A percentile compares a stretch with the other conserved stretches of the same genome.
phyloP scores from a whole-genome alignment of 2,329 filamentous ascomycete genomes.

The Pleurostoma richardsiae region DNA sequence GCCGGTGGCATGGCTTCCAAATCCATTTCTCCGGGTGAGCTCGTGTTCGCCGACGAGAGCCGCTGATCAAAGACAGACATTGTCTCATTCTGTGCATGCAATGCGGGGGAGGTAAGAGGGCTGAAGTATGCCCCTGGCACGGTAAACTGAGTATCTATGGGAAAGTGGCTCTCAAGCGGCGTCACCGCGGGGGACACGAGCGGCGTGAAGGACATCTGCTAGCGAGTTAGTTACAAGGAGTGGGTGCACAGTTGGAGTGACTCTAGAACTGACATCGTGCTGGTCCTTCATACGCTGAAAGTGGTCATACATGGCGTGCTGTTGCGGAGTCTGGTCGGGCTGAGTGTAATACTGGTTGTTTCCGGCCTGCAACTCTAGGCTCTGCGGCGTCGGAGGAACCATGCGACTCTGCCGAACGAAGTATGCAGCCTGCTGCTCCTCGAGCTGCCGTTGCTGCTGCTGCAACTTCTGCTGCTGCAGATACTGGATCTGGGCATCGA shows the following conservation, averaged over 20 bases:
- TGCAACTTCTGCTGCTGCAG: constrained; percentile 60
- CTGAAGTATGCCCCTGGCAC: constrained; percentile 74
- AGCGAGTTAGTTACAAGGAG: background rate
- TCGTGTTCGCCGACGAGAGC: constrained; percentile 37
- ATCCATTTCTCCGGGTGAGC: constrained; percentile 55
- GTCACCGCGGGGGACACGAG: constrained; percentile 82
- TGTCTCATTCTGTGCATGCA: constrained; percentile 64
- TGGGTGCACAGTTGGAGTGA: background rate
- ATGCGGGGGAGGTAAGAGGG: constrained; percentile 73
- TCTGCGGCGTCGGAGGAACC: constrained; percentile 76
- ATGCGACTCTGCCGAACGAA: constrained; percentile 52
- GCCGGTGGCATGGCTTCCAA: constrained; percentile 34
- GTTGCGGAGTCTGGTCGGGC: constrained; percentile 41
- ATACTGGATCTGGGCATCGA: constrained; percentile 63
- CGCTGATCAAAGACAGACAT: constrained; percentile 38
- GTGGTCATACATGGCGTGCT: constrained; percentile 60
- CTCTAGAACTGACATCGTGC: constrained; percentile 49
- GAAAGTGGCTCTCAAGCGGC: constrained; percentile 68
- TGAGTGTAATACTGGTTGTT: constrained; percentile 55
- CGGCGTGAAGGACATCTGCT: constrained; percentile 70
- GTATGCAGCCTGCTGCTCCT: constrained; percentile 52
- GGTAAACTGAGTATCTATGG: constrained; percentile 52
- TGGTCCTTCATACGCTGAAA: constrained; percentile 66
- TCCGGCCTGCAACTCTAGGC: constrained; percentile 66
- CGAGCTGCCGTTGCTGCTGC: constrained; percentile 52